Conservation (phyloP, 2,329 filamentous ascomycete genomes). For the Chrysoporthe cubensis region DNA sequence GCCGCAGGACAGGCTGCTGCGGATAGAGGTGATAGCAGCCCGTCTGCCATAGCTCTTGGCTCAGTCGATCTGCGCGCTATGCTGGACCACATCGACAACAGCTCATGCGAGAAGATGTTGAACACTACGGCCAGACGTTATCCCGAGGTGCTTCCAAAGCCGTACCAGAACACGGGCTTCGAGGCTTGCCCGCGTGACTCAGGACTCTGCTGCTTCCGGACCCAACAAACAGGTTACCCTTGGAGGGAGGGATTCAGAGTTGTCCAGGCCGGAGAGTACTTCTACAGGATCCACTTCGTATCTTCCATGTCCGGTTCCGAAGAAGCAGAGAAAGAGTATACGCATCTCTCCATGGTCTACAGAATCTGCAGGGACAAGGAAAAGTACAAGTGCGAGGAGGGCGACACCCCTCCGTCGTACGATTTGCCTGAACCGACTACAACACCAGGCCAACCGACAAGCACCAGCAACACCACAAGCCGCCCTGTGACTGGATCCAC, state of each 20-base stretch:
- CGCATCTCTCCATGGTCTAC: background rate
- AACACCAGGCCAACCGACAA: background rate
- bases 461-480: background rate
- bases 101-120: slow-evolving; percentile 14
- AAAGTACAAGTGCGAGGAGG: background rate
- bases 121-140: background rate
- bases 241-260: slow-evolving; percentile 17
- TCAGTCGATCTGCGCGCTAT: background rate
- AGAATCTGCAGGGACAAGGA: slow-evolving; percentile 14
- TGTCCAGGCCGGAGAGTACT: slow-evolving; percentile 1
- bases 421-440: background rate
- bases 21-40: background rate
- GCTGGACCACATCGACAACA: background rate
- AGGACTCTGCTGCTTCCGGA: slow-evolving; percentile 23
- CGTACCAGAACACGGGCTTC: slow-evolving; percentile 14
- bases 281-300: slow-evolving; percentile 21
- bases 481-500: background rate
- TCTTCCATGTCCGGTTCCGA: background rate
- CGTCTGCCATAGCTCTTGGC: background rate
- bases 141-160: slow-evolving; percentile 4
- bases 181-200: slow-evolving; percentile 14
- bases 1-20: background rate
- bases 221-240: background rate
- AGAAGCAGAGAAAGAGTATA: background rate
- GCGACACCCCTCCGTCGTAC: background rate